phyloP scores from a whole-genome alignment of 2,329 filamentous ascomycete genomes.

The Bisporella sp. region DNA sequence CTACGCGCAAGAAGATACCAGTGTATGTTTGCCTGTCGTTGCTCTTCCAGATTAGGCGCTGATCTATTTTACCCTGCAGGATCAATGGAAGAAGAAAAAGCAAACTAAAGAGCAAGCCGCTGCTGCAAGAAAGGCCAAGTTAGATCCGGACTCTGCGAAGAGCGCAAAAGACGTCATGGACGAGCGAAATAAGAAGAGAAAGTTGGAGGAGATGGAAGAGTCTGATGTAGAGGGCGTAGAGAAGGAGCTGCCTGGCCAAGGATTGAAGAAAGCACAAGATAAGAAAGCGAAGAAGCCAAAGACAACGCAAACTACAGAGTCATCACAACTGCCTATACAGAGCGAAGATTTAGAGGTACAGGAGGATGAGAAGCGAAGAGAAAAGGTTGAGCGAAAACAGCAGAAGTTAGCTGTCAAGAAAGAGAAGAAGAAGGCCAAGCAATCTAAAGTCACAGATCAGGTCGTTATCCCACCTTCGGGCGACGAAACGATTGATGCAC shows the following conservation, averaged over 20 bases:
- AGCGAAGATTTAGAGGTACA: constrained; percentile 23
- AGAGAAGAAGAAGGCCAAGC: constrained; percentile 32
- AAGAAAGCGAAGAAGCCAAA: constrained; percentile 48
- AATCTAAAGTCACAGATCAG: constrained; percentile 8
- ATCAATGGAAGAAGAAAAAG: constrained; percentile 93
- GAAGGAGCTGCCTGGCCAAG: constrained; percentile 56
- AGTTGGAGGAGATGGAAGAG: constrained; percentile 56
- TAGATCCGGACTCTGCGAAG: constrained; percentile 86
- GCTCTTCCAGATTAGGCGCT: not conserved
- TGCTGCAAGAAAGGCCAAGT: constrained; percentile 77
- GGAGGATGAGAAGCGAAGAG: constrained; percentile 14
- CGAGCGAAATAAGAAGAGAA: constrained; percentile 75
- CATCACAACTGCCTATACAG: constrained; percentile 19
- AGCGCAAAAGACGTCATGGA: constrained; percentile 92
- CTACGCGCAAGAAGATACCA: constrained; percentile 59
- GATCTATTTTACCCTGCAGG: constrained; percentile 40
- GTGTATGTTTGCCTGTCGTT: constrained; percentile 40
- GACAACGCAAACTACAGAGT: constrained; percentile 24
- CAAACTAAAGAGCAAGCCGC: constrained; percentile 86
- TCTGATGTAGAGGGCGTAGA: constrained; percentile 47
- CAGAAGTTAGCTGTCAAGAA: constrained; percentile 36
- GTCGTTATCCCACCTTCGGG: not conserved
- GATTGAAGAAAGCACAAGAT: constrained; percentile 42
- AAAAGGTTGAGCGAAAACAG: constrained; percentile 28
- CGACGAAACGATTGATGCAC: constrained; percentile 17